Conservation (phyloP, 345 rosid species). For the Moricandia moricandioides region DNA sequence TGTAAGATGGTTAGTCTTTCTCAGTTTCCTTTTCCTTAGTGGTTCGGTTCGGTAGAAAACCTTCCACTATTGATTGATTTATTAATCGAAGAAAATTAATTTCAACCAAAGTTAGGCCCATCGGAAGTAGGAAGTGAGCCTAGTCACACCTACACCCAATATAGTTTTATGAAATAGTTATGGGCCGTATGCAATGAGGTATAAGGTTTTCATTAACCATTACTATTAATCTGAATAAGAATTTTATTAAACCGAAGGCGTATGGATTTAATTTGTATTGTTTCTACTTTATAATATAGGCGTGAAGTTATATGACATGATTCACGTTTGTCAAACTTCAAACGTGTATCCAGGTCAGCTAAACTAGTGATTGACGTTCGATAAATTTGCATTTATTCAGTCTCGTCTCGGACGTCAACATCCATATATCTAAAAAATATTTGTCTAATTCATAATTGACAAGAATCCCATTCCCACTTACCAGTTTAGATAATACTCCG, state of each 20-base stretch:
- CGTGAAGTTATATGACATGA: background rate
- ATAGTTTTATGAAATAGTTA: background rate
- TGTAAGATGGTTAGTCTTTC: slow-evolving; percentile 2
- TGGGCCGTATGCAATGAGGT: background rate
- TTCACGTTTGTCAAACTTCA: background rate
- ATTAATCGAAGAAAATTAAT: background rate
- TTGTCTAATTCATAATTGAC: background rate
- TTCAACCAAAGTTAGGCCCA: background rate
- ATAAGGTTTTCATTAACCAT: no score
- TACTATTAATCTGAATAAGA: background rate
- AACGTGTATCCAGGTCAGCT: slow-evolving; percentile 23
- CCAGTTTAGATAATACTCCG: background rate
- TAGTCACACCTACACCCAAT: background rate
- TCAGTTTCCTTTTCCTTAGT: background rate
- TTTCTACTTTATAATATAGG: background rate
- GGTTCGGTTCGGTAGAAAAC: slow-evolving; percentile 14
- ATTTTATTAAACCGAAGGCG: background rate
- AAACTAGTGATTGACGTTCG: background rate
- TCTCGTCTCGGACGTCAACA: background rate
- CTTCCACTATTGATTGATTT: background rate
- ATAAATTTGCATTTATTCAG: background rate
- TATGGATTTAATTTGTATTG: background rate
- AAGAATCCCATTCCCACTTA: background rate
- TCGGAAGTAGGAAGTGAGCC: background rate
- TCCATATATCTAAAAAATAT: background rate